Evolutionary conservation across 176 grass and related monocot species (phyloP).

Genomic region (Dendrocalamus sinicus): DNA sequence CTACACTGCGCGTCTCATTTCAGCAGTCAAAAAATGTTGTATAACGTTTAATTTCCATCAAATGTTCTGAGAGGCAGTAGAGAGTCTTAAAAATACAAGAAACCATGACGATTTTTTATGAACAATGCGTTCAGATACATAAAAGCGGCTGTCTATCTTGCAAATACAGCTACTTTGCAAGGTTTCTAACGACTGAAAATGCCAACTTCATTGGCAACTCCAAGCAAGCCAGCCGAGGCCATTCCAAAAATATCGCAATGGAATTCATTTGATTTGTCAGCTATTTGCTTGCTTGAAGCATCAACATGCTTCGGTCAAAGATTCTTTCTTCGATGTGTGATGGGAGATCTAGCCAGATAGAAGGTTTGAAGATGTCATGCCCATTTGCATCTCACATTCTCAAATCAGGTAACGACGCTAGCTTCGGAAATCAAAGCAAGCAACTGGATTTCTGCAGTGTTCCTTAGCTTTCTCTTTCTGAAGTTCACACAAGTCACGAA

Average conservation of each 20-base stretch:
- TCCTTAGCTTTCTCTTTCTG: background rate
- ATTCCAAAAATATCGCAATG: background rate
- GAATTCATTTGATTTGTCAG: background rate
- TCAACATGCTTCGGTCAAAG: background rate
- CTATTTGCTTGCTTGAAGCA: constrained; percentile 24
- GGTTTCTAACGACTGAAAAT: background rate
- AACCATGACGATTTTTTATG: background rate
- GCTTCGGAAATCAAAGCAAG: background rate
- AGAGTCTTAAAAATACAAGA: background rate
- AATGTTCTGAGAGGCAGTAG: too few relatives aligned
- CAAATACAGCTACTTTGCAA: background rate
- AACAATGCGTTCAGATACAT: background rate
- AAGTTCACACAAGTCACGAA: constrained; percentile 12
- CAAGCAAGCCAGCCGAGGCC: background rate
- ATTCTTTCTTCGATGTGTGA: constrained; percentile 8
- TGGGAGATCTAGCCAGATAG: background rate
- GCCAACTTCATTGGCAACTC: background rate
- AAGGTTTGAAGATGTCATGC: background rate
- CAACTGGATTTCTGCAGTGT: background rate
- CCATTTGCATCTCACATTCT: background rate
- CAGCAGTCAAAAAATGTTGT: too few relatives aligned
- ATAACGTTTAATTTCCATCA: too few relatives aligned
- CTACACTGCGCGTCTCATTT: too few relatives aligned
- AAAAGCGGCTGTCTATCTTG: background rate
- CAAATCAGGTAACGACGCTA: constrained; percentile 6